Evolutionary conservation across 805 yeast species (phyloP).

Genomic region (Zygosaccharomyces gambellarensis): DNA sequence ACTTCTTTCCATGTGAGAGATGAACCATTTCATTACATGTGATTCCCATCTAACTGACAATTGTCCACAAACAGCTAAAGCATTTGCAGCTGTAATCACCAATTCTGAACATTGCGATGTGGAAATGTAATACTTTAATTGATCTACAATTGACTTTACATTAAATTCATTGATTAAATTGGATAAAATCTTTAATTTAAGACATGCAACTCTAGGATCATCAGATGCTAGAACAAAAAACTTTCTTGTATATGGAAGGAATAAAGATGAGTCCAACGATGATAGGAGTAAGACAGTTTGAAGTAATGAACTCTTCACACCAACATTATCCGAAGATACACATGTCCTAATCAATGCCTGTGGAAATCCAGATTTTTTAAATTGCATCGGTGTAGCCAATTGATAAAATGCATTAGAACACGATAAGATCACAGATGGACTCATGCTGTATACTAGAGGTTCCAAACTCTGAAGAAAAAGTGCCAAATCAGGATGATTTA

Average conservation of each 20-base stretch:
- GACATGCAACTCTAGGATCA: slow-evolving; percentile 37
- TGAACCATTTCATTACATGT: slow-evolving; percentile 60
- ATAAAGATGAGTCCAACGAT: slow-evolving; percentile 33
- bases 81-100: slow-evolving; percentile 48
- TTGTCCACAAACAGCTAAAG: slow-evolving; percentile 58
- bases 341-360: slow-evolving; percentile 45
- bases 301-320: slow-evolving; percentile 39
- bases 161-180: slow-evolving; percentile 51
- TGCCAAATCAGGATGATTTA: slow-evolving; percentile 52
- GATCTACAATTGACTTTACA: slow-evolving; percentile 49
- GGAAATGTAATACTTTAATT: slow-evolving; percentile 55
- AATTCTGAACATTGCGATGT: slow-evolving; percentile 27
- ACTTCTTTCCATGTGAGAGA: slow-evolving; percentile 40
- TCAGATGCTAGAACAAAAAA: slow-evolving; percentile 61
- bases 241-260: slow-evolving; percentile 37
- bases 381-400: slow-evolving; percentile 52
- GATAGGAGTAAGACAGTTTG: slow-evolving; percentile 42
- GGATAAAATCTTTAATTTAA: slow-evolving; percentile 60
- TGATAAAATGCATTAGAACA: slow-evolving; percentile 52
- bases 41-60: slow-evolving; percentile 45
- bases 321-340: slow-evolving; percentile 33
- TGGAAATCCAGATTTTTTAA: slow-evolving; percentile 47
- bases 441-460: slow-evolving; percentile 45
- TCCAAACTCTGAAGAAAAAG: slow-evolving; percentile 47
- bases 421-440: slow-evolving; percentile 59